A percentile compares a stretch with the other conserved stretches of the same genome.
Conservation (phyloP, 202 grass and related monocot species). For the Carex sylvatica region DNA sequence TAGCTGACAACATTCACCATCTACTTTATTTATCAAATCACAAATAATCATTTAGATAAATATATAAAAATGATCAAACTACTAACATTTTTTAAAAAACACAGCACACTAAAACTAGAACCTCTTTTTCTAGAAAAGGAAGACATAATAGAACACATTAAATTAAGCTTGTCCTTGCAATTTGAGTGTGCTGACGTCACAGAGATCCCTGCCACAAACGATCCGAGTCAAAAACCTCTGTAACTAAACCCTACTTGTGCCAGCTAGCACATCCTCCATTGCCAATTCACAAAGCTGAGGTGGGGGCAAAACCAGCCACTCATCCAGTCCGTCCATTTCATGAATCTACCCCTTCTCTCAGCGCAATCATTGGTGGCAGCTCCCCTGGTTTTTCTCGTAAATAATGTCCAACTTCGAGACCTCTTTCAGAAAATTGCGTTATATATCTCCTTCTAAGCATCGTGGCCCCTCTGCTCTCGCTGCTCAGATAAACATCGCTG, state of each 20-base stretch:
- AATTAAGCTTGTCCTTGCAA: not conserved
- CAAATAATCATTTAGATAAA: not conserved
- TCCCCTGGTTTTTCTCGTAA: slow-evolving; percentile 19
- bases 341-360: not conserved
- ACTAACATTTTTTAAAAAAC: not conserved
- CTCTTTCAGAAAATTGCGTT: not conserved
- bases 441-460: slow-evolving; percentile 19
- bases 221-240: slow-evolving; percentile 23
- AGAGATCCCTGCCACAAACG: not conserved
- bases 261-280: slow-evolving; percentile 9
- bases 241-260: slow-evolving; percentile 9
- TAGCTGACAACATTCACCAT: not conserved
- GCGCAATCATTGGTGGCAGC: slow-evolving; percentile 22
- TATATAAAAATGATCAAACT: not conserved
- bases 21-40: not conserved
- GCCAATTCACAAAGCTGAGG: slow-evolving; percentile 18
- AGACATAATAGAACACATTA: not conserved
- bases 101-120: not conserved
- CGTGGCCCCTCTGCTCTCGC: not conserved
- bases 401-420: not conserved
- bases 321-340: slow-evolving; percentile 18
- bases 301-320: slow-evolving; percentile 20
- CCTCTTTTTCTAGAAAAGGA: not conserved
- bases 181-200: not conserved
- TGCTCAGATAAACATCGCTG: not conserved